phyloP scores from a whole-genome alignment of 306 rosid genomes.

The Prosopis cineraria region DNA sequence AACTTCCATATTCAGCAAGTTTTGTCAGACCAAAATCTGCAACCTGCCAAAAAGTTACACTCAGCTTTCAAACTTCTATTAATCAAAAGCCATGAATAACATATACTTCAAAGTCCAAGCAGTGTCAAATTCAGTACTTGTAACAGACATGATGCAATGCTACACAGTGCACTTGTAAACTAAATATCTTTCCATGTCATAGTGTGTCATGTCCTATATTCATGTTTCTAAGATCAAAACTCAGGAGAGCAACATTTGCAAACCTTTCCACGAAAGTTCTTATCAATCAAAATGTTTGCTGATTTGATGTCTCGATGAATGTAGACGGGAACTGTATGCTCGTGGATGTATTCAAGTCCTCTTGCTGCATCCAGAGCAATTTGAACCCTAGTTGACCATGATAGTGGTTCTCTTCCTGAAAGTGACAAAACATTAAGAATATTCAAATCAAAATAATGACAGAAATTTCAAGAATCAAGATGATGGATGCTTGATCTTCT shows the following conservation, averaged over 20 bases:
- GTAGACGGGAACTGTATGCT: conserved; percentile 82
- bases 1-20: conserved; percentile 63
- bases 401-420: conserved; percentile 57
- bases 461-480: not conserved
- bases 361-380: conserved; percentile 81
- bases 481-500: not conserved
- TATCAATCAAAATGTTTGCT: conserved; percentile 78
- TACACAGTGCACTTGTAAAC: too few relatives aligned
- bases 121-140: not conserved
- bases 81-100: not conserved
- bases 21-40: conserved; percentile 80
- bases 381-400: conserved; percentile 74
- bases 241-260: not conserved
- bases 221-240: not conserved
- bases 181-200: too few relatives aligned
- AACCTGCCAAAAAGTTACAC: conserved; percentile 47
- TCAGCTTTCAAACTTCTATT: not conserved
- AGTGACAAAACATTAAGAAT: not conserved
- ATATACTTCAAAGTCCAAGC: not conserved
- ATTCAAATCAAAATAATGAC: not conserved
- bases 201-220: not conserved
- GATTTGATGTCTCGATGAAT: conserved; percentile 77
- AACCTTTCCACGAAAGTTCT: conserved; percentile 75
- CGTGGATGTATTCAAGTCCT: conserved; percentile 83
- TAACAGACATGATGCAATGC: not conserved